Conservation (phyloP, 345 rosid genomes). For the Populus euphratica region DNA sequence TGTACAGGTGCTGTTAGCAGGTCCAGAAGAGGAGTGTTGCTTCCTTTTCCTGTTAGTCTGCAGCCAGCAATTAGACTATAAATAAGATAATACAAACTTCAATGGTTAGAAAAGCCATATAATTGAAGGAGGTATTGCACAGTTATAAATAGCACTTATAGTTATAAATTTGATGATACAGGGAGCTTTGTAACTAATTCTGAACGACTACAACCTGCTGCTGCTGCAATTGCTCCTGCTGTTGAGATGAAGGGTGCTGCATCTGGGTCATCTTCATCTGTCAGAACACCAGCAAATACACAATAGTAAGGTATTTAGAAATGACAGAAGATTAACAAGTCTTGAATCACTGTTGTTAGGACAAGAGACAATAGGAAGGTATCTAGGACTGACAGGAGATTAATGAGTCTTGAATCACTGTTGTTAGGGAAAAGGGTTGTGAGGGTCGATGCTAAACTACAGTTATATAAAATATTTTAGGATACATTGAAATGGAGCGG, state of each 20-base stretch:
- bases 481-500: background rate
- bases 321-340: background rate
- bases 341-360: background rate
- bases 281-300: slow-evolving; percentile 12
- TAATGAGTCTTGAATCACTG: background rate
- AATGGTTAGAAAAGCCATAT: slow-evolving; percentile 1
- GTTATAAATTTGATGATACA: slow-evolving; percentile 6
- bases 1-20: slow-evolving; percentile 62
- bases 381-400: background rate
- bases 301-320: slow-evolving; percentile 1
- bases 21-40: slow-evolving; percentile 58
- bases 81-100: slow-evolving; percentile 4
- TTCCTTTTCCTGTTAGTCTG: slow-evolving; percentile 60
- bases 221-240: slow-evolving; percentile 46
- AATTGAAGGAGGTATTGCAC: background rate
- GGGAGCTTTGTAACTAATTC: slow-evolving; percentile 4
- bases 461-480: background rate
- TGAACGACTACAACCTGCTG: slow-evolving; percentile 40
- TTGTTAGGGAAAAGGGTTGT: background rate
- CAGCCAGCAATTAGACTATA: slow-evolving; percentile 12
- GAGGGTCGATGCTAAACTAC: background rate
- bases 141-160: background rate
- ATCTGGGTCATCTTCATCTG: slow-evolving; percentile 55
- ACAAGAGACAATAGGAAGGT: background rate
- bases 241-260: slow-evolving; percentile 54